Evolutionary conservation across 2,329 filamentous ascomycete species (phyloP).

Genomic region (Fusarium napiforme): DNA sequence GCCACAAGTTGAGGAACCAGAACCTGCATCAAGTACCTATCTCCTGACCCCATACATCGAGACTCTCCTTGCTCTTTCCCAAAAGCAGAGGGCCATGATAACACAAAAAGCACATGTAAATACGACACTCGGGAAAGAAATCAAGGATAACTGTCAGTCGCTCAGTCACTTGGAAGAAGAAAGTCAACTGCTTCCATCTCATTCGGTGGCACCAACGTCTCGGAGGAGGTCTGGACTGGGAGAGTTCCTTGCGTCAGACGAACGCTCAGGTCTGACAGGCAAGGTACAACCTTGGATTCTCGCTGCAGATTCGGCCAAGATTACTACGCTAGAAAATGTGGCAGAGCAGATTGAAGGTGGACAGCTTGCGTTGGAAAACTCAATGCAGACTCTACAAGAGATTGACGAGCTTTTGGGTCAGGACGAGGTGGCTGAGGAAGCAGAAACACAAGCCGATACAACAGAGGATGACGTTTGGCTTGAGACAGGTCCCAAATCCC

Average conservation of each 20-base stretch:
- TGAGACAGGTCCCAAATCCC: constrained; percentile 42
- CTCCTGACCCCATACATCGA: constrained; percentile 68
- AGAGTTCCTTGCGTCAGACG: constrained; percentile 54
- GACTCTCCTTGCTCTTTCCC: constrained; percentile 62
- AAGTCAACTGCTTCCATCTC: constrained; percentile 67
- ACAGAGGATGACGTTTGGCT: constrained; percentile 52
- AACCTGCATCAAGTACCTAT: constrained; percentile 48
- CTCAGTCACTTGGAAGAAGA: constrained; percentile 69
- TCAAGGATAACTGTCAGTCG: constrained; percentile 60
- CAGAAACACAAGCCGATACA: constrained; percentile 34
- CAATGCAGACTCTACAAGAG: constrained; percentile 61
- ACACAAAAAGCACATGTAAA: constrained; percentile 69
- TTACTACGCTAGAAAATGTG: constrained; percentile 66
- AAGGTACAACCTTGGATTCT: constrained; percentile 68
- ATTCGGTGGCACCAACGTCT: constrained; percentile 55
- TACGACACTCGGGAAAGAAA: constrained; percentile 60
- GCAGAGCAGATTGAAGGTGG: constrained; percentile 70
- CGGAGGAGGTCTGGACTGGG: constrained; percentile 55
- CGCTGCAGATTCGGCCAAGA: constrained; percentile 69
- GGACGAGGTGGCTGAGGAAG: constrained; percentile 39
- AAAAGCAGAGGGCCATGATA: constrained; percentile 66
- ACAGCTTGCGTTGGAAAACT: constrained; percentile 64
- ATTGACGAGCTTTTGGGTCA: constrained; percentile 61
- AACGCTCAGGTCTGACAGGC: constrained; percentile 53
- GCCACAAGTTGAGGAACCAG: constrained; percentile 21